Evolutionary conservation across 345 rosid genomes (phyloP), one percentile per base, ranked within the genome.

Genomic region (Lepidium aucheri): DNA sequence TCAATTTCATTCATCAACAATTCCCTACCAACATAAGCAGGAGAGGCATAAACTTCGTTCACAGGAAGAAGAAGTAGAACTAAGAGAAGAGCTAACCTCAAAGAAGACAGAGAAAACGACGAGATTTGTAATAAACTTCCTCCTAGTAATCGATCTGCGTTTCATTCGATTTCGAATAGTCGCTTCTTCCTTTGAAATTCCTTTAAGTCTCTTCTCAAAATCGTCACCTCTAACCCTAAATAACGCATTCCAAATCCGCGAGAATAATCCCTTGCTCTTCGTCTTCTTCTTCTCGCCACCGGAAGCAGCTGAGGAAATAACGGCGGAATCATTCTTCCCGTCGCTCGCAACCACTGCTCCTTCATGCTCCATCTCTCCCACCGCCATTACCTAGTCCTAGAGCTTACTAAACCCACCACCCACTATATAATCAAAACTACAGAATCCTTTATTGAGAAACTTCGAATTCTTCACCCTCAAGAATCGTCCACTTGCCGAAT

Each of bases 161-260:
- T 20, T 20, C 22, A 20, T 20, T 20, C 22, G 22, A 20, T 20
- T 20, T 20, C 22, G 22, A 20, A 20, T 20, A 20, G 22, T 2
- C 22, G 22, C 22, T 20, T 20, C 22, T 20, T 20, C 22, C 22
- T 20, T 20, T 20, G 90, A 82, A 42, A 93, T 88, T 52, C 76
- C 56, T 30, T 85, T 75, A 65, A 93, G 81, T 20, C 91, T 77
- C 94, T 90, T 90, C 96, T 86, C 91, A 65, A 93, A 86, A 80
- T 93, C 90, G 34, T 86, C 91, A 11, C 87, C 74, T 36, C 74
- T 78, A 40, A 65, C 61, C 60, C 87, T 79, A 73, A 87, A 89
- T 35, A 92, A 55, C 18, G 73, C 72, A 35, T 79, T 79, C 96
- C 91, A 90, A 38, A 93, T 65, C 18, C 97, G 2, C 1, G 1